These are phyloP conservation scores for Lodderomyces parapsilosis DNA, from an alignment of 1,139 yeast genomes.

Conservation along the genomic window DNA sequence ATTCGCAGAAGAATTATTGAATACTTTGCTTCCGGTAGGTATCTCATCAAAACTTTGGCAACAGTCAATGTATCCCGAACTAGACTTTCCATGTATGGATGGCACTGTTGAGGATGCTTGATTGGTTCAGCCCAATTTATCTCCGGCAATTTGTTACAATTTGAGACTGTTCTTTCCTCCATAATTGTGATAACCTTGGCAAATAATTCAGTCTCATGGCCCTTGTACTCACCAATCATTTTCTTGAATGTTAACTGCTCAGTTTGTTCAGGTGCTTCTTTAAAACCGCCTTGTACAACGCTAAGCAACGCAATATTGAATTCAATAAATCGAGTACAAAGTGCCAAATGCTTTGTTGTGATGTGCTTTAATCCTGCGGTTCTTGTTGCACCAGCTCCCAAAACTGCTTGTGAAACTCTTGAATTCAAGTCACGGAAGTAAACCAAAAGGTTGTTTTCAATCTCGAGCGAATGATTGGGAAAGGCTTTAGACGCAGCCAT, in stretches of 20 bases:
- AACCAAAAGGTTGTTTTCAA: constrained; percentile 48
- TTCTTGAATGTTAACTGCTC: constrained; percentile 27
- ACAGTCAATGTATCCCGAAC: constrained; percentile 68
- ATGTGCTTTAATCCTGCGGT: constrained; percentile 76
- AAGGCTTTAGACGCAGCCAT: constrained; percentile 49
- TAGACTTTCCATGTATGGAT: constrained; percentile 63
- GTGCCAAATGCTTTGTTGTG: constrained; percentile 67
- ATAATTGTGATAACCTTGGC: constrained; percentile 66
- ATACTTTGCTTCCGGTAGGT: constrained; percentile 54
- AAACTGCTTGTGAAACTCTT: constrained; percentile 59
- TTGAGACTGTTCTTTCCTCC: constrained; percentile 60
- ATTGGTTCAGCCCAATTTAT: constrained; percentile 53
- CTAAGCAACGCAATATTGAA: constrained; percentile 31
- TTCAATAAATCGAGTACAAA: constrained; percentile 61
- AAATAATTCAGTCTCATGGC: constrained; percentile 67
- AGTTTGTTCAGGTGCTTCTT: constrained; percentile 10
- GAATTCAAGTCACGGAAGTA: constrained; percentile 54
- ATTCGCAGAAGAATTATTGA: constrained; percentile 52
- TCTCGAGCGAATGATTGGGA: constrained; percentile 33
- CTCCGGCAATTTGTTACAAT: constrained; percentile 43
- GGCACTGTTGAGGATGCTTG: constrained; percentile 45
- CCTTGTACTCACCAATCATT: constrained; percentile 41
- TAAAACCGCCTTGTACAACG: constrained; percentile 16
- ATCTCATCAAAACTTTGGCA: constrained; percentile 57
- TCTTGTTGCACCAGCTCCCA: constrained; percentile 76